Evolutionary conservation across 345 rosid genomes (phyloP).

Genomic region (Brassica napus): Da-Ae NC_063447.1:7828001-7828500

Average conservation of each 20-base stretch:
- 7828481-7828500: background rate
- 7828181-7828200: background rate
- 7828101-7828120: slow-evolving; percentile 91
- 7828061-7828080: slow-evolving; percentile 62
- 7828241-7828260: background rate
- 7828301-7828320: background rate
- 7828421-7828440: background rate
- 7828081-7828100: slow-evolving; percentile 60
- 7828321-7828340: background rate
- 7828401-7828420: background rate
- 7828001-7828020: background rate
- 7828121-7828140: slow-evolving; percentile 79
- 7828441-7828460: slow-evolving; percentile 7
- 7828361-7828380: no score
- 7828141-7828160: slow-evolving; percentile 59
- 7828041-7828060: slow-evolving; percentile 75
- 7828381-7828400: background rate
- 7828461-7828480: background rate
- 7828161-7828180: slow-evolving; percentile 26
- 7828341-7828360: background rate
- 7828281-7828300: background rate
- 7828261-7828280: background rate
- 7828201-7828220: slow-evolving; percentile 1
- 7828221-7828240: background rate
- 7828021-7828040: slow-evolving; percentile 60